phyloP scores from a whole-genome alignment of 2,329 filamentous ascomycete genomes.

The Colletotrichum ledebouriae region DNA sequence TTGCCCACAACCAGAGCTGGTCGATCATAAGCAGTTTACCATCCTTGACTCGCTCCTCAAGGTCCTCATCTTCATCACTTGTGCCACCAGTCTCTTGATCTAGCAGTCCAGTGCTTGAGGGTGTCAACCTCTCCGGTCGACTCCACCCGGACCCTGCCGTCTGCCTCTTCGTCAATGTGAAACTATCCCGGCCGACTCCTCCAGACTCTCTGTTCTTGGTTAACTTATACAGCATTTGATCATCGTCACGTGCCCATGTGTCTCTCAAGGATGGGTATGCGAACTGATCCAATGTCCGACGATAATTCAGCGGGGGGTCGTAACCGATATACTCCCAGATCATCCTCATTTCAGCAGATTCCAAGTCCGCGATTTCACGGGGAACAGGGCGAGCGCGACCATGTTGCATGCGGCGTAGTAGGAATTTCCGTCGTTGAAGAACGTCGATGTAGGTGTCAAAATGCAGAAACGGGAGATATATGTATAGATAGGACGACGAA shows the following conservation, averaged over 20 bases:
- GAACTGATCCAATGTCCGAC: conserved; percentile 74
- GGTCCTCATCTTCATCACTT: conserved; percentile 52
- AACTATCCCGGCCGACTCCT: conserved; percentile 41
- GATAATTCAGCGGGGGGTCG: conserved; percentile 72
- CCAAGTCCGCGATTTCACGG: conserved; percentile 64
- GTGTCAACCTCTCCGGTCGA: conserved; percentile 30
- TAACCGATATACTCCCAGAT: conserved; percentile 74
- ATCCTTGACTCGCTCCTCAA: conserved; percentile 57
- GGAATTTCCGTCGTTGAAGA: conserved; percentile 67
- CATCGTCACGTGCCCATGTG: conserved; percentile 72
- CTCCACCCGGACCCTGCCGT: conserved; percentile 36
- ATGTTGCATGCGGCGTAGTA: conserved; percentile 64
- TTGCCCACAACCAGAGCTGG: conserved; percentile 73
- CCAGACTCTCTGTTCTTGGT: conserved; percentile 61
- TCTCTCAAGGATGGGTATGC: conserved; percentile 73
- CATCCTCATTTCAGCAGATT: conserved; percentile 69
- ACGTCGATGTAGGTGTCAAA: conserved; percentile 74
- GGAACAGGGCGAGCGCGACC: conserved; percentile 70
- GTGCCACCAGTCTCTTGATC: conserved; percentile 42
- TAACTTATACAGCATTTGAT: conserved; percentile 77
- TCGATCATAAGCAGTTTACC: conserved; percentile 77
- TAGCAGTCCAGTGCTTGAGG: conserved; percentile 32
- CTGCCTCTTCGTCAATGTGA: conserved; percentile 29
- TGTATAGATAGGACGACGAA: conserved; percentile 56
- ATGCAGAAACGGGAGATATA: conserved; percentile 72